These are phyloP conservation scores for Thalia dealbata DNA, from an alignment of 176 grass and related monocot species.

Conservation along the genomic window DNA sequence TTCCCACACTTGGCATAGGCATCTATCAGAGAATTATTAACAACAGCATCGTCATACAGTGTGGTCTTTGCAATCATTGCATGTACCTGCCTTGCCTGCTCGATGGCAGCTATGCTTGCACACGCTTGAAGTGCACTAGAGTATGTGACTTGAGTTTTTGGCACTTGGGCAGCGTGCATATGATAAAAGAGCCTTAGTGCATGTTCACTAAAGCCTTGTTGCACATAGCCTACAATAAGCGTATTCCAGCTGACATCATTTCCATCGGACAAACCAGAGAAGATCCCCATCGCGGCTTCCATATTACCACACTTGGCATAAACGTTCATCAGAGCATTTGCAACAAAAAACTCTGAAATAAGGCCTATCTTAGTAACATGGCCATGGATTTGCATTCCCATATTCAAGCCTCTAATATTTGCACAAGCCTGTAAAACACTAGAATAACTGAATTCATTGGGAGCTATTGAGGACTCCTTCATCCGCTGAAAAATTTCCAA, in stretches of 20 bases:
- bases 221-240: constrained; percentile 49
- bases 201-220: constrained; percentile 27
- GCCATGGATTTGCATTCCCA: constrained; percentile 24
- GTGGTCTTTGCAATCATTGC: constrained; percentile 52
- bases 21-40: constrained; percentile 70
- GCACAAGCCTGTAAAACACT: constrained; percentile 35
- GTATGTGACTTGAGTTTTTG: constrained; percentile 56
- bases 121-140: constrained; percentile 65
- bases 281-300: constrained; percentile 29
- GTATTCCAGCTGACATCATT: constrained; percentile 83
- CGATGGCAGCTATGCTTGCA: constrained; percentile 41
- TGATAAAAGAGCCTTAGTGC: constrained; percentile 44
- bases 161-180: constrained; percentile 30
- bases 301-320: constrained; percentile 65
- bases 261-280: constrained; percentile 22
- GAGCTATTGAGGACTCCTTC: constrained; percentile 35
- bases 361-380: constrained; percentile 41
- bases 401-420: constrained; percentile 9
- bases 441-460: constrained; percentile 43
- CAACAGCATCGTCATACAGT: constrained; percentile 37
- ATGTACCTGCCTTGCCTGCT: constrained; percentile 47
- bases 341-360: constrained; percentile 55
- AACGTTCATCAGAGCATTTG: constrained; percentile 61
- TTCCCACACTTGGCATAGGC: constrained; percentile 70
- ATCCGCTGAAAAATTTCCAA: constrained; percentile 38